Percentiles rank a stretch among this genome's conserved stretches.
phyloP scores from a whole-genome alignment of 495 filamentous ascomycete genomes.

The Aspergillus sparsus region DNA sequence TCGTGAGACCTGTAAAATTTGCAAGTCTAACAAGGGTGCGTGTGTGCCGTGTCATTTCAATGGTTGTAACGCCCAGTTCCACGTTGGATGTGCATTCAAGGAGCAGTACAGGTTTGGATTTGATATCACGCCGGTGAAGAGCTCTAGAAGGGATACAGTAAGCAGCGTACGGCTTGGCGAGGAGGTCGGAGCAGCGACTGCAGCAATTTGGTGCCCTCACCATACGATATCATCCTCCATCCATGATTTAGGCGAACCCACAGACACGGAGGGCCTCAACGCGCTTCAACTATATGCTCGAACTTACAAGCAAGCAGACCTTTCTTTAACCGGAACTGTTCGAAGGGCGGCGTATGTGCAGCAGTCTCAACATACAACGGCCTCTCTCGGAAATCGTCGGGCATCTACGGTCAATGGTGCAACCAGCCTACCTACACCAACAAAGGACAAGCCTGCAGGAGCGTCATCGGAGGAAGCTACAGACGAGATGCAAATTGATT shows the following conservation, averaged over 20 bases:
- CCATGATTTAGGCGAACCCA: constrained; percentile 74
- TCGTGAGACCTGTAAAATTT: constrained; percentile 80
- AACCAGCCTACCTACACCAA: constrained; percentile 23
- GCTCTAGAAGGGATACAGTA: constrained; percentile 73
- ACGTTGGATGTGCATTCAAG: constrained; percentile 86
- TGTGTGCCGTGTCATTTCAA: constrained; percentile 71
- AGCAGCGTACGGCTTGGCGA: constrained; percentile 72
- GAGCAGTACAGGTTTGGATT: constrained; percentile 82
- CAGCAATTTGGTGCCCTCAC: constrained; percentile 87
- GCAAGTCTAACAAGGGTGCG: constrained; percentile 66
- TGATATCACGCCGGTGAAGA: constrained; percentile 87
- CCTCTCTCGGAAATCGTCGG: constrained; percentile 35
- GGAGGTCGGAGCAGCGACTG: constrained; percentile 73
- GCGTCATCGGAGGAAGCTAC: constrained; percentile 31
- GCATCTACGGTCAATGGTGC: constrained; percentile 40
- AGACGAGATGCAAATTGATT: constrained; percentile 43
- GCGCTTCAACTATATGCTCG: constrained; percentile 83
- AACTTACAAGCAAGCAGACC: constrained; percentile 93
- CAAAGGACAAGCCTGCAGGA: constrained; percentile 35
- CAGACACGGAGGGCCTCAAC: constrained; percentile 59
- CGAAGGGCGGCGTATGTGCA: constrained; percentile 77
- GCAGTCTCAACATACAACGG: constrained; percentile 39
- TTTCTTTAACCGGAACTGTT: constrained; percentile 83
- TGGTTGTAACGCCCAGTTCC: constrained; percentile 77
- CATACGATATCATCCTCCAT: constrained; percentile 70